Conservation (phyloP, 2,329 filamentous ascomycete genomes). For the Periconia sp. region DNA sequence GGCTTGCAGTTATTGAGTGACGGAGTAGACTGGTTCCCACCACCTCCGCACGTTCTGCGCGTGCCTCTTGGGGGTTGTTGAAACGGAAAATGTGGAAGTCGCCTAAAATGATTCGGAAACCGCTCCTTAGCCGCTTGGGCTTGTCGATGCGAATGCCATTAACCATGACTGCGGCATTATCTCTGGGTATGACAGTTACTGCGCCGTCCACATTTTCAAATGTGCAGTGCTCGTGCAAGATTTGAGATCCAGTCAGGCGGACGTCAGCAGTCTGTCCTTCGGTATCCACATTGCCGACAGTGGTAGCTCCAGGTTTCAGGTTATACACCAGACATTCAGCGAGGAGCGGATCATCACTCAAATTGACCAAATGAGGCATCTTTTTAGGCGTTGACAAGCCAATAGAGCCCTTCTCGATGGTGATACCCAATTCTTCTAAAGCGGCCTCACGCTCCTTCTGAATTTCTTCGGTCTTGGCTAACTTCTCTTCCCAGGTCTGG, state of each 20-base stretch:
- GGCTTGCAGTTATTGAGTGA: slow-evolving; percentile 73
- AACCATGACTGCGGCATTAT: slow-evolving; percentile 97
- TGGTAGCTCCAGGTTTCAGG: slow-evolving; percentile 91
- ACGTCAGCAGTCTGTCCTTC: slow-evolving; percentile 81
- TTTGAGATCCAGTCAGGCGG: slow-evolving; percentile 89
- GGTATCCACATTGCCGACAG: slow-evolving; percentile 91
- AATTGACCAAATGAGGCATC: slow-evolving; percentile 97
- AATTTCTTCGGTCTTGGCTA: slow-evolving; percentile 93
- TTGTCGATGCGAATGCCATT: slow-evolving; percentile 91
- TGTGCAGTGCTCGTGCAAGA: slow-evolving; percentile 87
- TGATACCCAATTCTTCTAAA: slow-evolving; percentile 95
- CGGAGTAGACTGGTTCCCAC: slow-evolving; percentile 78
- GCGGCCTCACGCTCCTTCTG: slow-evolving; percentile 97
- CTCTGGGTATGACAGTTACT: slow-evolving; percentile 87
- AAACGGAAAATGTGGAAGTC: slow-evolving; percentile 99
- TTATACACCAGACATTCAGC: slow-evolving; percentile 98
- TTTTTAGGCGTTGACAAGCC: slow-evolving; percentile 96
- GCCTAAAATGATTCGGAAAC: slow-evolving; percentile 92
- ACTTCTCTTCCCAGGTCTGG: slow-evolving; percentile 98
- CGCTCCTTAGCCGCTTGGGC: slow-evolving; percentile 84
- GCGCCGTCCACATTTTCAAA: slow-evolving; percentile 94
- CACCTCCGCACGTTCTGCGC: slow-evolving; percentile 87
- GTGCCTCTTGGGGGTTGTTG: slow-evolving; percentile 95
- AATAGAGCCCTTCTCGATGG: slow-evolving; percentile 97
- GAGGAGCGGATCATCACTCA: slow-evolving; percentile 80